A percentile compares a stretch with the other conserved stretches of the same genome.
phyloP scores from a whole-genome alignment of 257 asterid genomes.

The Penstemon eatonii region DNA sequence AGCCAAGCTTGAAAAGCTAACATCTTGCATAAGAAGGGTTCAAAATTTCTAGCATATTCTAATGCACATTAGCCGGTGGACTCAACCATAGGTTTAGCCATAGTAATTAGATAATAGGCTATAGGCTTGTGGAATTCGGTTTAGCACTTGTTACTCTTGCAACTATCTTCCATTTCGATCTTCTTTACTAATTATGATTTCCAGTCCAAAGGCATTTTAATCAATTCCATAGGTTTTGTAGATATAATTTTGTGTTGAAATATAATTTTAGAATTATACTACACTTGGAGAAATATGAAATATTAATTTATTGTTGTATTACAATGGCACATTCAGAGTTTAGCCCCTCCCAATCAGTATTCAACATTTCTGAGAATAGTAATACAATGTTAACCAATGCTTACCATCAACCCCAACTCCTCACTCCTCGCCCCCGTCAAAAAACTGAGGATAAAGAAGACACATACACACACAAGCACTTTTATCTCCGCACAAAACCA shows the following conservation, averaged over 20 bases:
- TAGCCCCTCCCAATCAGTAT: neutral
- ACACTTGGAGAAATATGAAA: neutral
- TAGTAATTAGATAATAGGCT: neutral
- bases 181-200: too few relatives aligned
- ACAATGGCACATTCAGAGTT: neutral
- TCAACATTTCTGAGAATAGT: slow-evolving; percentile 3
- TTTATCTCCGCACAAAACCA: neutral
- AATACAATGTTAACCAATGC: neutral
- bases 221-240: too few relatives aligned
- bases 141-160: neutral
- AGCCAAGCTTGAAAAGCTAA: neutral
- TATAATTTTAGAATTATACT: neutral
- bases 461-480: neutral
- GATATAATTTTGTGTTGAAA: too few relatives aligned
- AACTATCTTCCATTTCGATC: too few relatives aligned
- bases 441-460: too few relatives aligned
- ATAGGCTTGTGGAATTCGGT: neutral
- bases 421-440: too few relatives aligned
- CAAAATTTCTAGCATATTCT: neutral
- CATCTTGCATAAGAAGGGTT: neutral
- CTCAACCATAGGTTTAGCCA: neutral
- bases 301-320: neutral
- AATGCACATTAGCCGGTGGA: neutral
- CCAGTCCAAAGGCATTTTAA: too few relatives aligned
- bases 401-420: neutral